Percentiles rank a stretch among this genome's conserved stretches.
Evolutionary conservation across 176 grass and related monocot genomes (phyloP).

Genomic region (Oropetium thomaeum): DNA sequence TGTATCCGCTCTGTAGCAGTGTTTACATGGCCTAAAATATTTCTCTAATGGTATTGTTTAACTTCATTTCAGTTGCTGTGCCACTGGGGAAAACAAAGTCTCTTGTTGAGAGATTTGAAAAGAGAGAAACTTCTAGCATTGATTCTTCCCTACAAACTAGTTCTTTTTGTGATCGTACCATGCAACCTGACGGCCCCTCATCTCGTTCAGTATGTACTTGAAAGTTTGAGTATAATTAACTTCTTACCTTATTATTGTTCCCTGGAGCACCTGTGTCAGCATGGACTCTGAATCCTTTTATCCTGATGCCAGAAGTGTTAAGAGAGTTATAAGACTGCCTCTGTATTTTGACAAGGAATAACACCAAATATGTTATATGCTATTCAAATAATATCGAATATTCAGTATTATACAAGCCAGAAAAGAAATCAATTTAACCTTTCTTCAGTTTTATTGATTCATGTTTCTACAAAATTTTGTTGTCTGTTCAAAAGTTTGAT

Average conservation of each 20-base stretch:
- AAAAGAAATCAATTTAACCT: neutral
- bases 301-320: neutral
- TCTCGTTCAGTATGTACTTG: constrained; percentile 40
- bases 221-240: constrained; percentile 17
- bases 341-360: constrained; percentile 22
- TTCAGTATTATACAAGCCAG: constrained; percentile 22
- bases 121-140: constrained; percentile 59
- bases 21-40: neutral
- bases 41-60: constrained; percentile 29
- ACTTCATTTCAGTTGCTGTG: constrained; percentile 72
- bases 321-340: neutral
- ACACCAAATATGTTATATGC: neutral
- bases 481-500: constrained; percentile 25
- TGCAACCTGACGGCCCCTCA: constrained; percentile 24
- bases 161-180: constrained; percentile 29
- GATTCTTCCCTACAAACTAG: constrained; percentile 38
- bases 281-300: neutral
- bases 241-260: neutral
- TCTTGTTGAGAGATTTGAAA: constrained; percentile 92
- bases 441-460: constrained; percentile 24
- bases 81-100: constrained; percentile 85
- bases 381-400: constrained; percentile 1
- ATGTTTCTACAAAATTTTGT: neutral
- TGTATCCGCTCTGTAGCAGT: constrained; percentile 16
- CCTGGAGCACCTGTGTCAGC: neutral